Evolutionary conservation across 345 rosid species (phyloP).

Genomic region (Arabidopsis arenosa): DNA sequence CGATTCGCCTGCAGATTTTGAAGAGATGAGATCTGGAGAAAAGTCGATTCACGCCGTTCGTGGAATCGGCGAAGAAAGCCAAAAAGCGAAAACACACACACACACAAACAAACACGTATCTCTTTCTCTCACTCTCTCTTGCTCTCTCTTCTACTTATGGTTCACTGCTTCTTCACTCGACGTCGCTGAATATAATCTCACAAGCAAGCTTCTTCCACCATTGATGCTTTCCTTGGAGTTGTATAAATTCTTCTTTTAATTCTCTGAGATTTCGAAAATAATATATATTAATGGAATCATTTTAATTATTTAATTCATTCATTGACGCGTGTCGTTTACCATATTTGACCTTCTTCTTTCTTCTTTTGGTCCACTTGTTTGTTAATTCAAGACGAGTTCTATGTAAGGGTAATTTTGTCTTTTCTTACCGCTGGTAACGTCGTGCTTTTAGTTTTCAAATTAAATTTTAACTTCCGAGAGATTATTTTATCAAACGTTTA

Average conservation of each 20-base stretch:
- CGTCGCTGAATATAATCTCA: conserved; percentile 24
- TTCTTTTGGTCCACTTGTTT: conserved; percentile 1
- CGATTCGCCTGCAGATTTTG: conserved; percentile 25
- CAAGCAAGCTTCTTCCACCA: conserved; percentile 28
- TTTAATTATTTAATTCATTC: not conserved
- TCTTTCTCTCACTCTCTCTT: not conserved
- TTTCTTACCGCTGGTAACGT: not conserved
- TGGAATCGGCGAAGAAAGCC: conserved; percentile 24
- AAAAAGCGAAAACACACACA: conserved; percentile 7
- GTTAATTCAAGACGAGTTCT: not conserved
- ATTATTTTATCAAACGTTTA: no score
- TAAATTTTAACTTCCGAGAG: no score
- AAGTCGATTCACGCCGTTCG: conserved; percentile 30
- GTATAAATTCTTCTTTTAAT: not conserved
- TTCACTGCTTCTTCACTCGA: conserved; percentile 20
- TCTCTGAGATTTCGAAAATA: conserved; percentile 20
- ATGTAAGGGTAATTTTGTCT: conserved; percentile 15
- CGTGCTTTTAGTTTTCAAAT: not conserved
- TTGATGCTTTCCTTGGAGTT: conserved; percentile 28
- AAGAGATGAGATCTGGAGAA: conserved; percentile 25
- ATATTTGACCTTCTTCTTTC: conserved; percentile 33
- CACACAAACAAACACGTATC: conserved; percentile 17
- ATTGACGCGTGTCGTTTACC: conserved; percentile 43
- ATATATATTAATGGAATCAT: not conserved
- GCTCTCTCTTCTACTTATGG: not conserved